Evolutionary conservation across 164 flowering plant genomes (phyloP), one percentile per base, ranked within the genome.

Genomic region (Santalum album): DNA sequence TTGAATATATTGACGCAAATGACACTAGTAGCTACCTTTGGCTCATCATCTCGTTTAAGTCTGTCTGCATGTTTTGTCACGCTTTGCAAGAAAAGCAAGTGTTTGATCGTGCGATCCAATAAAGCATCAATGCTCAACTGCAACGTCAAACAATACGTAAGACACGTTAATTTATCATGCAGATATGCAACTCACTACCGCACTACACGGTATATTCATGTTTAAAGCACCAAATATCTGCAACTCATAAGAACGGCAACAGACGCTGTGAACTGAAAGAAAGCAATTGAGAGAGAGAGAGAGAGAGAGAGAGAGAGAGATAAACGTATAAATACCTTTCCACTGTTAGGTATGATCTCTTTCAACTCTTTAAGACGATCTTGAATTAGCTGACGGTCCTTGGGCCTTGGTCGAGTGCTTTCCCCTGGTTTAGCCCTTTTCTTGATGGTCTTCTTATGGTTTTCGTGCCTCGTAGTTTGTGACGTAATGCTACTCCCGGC

Each of bases 71-170:
- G 70, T 58, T 78, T 78, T 21, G 77, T 73, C 61, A 87, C 69
- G 36, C 83, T 75, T 75, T 82, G 89, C 75, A 90, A 71, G 81
- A 83, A 90, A 47, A 72, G 59, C 87, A 90, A 72, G 78, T 90
- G 78, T 60, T 80, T 87, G 67, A 83, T 71, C 25, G 97, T 85
- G 18, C 75, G 84, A 44, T 79, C 91, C 69, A 87, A 68, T 74
- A 90, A 72, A 43, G 80, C 61, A 65, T 90, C 97, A 27, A 87
- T 90, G 76, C 86, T 83, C 62, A 80, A 79, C 97, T 90, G 90
- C 67, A 26, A 63, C 59, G 71, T 26, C 34, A 51, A 67, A 7
- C 49, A 66, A 45, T 17, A 7, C n/a, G n/a, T 18, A 40, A 46
- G 17, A 21, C 38, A 46, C 19, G 29, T 52, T 44, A 57, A 25